Evolutionary conservation across 2,329 filamentous ascomycete genomes (phyloP), one percentile per base, ranked within the genome.

Genomic region (Aspergillus quadricinctus): DNA sequence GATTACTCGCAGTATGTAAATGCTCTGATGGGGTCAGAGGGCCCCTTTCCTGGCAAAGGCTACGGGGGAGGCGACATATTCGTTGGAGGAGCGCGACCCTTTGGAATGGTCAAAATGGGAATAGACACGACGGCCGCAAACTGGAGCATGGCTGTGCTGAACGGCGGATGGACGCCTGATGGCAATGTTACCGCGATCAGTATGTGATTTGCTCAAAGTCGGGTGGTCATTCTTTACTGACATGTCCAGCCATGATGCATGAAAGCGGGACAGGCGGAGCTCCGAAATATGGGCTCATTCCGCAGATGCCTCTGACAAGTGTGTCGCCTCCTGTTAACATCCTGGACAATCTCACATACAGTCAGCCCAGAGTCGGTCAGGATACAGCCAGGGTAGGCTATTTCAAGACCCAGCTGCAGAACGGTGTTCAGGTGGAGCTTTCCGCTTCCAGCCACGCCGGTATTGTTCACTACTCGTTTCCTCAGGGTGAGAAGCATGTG

Each of bases 381-480:
- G 82, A 87, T 10, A 71, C 77, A 10, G 84, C 85, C 1, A 77
- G 76, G 46, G 86, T 87, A 1, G 87, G 87, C 0, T 85, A 86
- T 60, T 89, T 88, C 66, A 80, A 79, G 49, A 79, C 88, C 49
- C 81, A 77, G 0, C 70, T 89, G 48, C 74, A 81, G 56, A 81
- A 77, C 46, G 81, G 81, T 1, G 77, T 88, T 51, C 74, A 78
- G n/a, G 81, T 81, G 2, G 85, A 88, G 61, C 85, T 88, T 77
- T 88, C 87, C 0, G 79, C 81, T 0, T 80, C 85, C 0, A 80
- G 85, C n/a, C 85, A 84, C 63, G 78, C 84, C 1, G 83, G 85
- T 0, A 72, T 89, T 3, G 87, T 88, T 66, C 78, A 80, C 27
- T 87, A 88, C 64, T 83, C 78, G 0, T 89, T 89, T 57, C 82